phyloP scores from a whole-genome alignment of 2,329 filamentous ascomycete genomes.

The Fusarium nematophilum region DNA sequence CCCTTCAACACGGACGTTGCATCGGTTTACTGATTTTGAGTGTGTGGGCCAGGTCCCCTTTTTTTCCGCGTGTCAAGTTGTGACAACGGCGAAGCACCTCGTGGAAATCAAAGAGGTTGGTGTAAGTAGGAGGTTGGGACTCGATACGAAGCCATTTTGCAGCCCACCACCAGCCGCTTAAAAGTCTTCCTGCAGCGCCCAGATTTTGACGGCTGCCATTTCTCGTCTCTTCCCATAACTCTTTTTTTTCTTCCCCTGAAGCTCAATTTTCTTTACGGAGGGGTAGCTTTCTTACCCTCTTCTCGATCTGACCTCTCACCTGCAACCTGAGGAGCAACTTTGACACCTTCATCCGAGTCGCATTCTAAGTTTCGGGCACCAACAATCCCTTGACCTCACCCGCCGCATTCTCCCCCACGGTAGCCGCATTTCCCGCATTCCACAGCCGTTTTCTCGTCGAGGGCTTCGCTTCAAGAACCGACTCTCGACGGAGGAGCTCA shows the following conservation, averaged over 20 bases:
- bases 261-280: slow-evolving; percentile 1
- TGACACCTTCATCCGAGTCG: slow-evolving; percentile 4
- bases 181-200: slow-evolving; percentile 49
- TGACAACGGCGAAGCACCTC: slow-evolving; percentile 19
- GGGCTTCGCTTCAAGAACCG: slow-evolving; percentile 6
- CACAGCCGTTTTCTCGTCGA: slow-evolving; percentile 31
- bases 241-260: slow-evolving; percentile 20
- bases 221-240: slow-evolving; percentile 18
- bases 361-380: slow-evolving; percentile 28
- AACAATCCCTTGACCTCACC: slow-evolving; percentile 27
- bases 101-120: slow-evolving; percentile 47
- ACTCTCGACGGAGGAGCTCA: slow-evolving; percentile 7
- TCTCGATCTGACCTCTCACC: slow-evolving; percentile 9
- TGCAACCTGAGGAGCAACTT: slow-evolving; percentile 6
- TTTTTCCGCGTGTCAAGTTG: slow-evolving; percentile 33
- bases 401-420: slow-evolving; percentile 25
- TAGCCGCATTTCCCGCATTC: slow-evolving; percentile 31
- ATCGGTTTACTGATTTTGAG: slow-evolving; percentile 33
- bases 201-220: slow-evolving; percentile 34
- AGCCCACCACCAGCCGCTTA: slow-evolving; percentile 45
- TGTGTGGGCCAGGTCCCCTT: slow-evolving; percentile 39
- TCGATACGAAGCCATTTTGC: slow-evolving; percentile 36
- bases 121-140: slow-evolving; percentile 53
- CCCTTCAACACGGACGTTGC: slow-evolving; percentile 6
- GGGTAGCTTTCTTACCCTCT: slow-evolving; percentile 7